Evolutionary conservation across 1,139 yeast species (phyloP).

Genomic region (Casaregolazyma lundiana): DNA sequence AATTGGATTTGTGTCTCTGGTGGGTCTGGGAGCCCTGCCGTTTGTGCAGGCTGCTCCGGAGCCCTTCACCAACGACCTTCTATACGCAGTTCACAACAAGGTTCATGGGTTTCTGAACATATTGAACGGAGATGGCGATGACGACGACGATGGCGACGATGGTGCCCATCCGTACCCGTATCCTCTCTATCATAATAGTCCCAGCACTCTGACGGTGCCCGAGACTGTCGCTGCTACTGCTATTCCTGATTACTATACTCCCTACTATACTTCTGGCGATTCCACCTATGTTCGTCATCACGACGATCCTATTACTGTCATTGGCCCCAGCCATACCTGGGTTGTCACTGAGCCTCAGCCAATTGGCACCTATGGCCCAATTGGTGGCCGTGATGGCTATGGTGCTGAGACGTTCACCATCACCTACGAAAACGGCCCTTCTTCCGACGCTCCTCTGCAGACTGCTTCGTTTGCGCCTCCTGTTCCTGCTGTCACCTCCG

Average conservation of each 20-base stretch:
- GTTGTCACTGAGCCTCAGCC: constrained; percentile 4
- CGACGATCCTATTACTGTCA: not conserved
- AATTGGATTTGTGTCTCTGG: constrained; percentile 1
- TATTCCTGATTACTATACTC: not conserved
- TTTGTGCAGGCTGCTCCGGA: constrained; percentile 7
- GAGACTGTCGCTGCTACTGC: not conserved
- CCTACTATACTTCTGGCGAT: not conserved
- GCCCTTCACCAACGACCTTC: not conserved
- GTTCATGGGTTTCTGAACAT: constrained; percentile 2
- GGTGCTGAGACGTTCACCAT: not conserved
- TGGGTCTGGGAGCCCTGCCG: constrained; percentile 4
- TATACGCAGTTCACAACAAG: not conserved
- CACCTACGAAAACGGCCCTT: too few species aligned
- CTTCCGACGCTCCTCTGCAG: too few species aligned
- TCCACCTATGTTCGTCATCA: not conserved
- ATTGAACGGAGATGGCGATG: not conserved
- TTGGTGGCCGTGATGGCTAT: too few species aligned
- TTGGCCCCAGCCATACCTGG: not conserved
- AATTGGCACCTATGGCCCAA: not conserved
- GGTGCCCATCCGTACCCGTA: not conserved
- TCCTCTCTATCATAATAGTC: not conserved
- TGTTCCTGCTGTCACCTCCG: not conserved
- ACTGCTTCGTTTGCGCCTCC: too few species aligned
- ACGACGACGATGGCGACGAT: not conserved
- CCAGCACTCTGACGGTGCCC: not conserved